Evolutionary conservation across 495 filamentous ascomycete genomes (phyloP).

Genomic region (Massariosphaeria phaeospora): DNA sequence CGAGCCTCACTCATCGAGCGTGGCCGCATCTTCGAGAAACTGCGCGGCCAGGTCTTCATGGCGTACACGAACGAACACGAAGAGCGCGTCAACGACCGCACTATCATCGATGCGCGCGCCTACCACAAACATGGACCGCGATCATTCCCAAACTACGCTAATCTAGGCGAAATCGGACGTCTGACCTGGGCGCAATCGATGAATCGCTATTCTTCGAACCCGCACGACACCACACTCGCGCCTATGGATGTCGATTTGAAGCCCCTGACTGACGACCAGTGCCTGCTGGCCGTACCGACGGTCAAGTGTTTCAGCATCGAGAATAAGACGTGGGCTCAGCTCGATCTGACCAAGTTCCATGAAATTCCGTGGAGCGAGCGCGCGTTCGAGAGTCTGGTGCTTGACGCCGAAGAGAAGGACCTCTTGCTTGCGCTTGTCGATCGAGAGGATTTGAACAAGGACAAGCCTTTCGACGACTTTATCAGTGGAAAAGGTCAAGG

Average conservation of each 20-base stretch:
- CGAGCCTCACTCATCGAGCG: slow-evolving; percentile 1
- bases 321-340: background rate
- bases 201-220: slow-evolving; percentile 1
- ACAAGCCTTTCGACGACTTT: background rate
- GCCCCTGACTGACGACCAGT: slow-evolving; percentile 1
- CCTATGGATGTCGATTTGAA: slow-evolving; percentile 4
- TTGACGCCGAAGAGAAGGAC: background rate
- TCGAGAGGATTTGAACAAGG: background rate
- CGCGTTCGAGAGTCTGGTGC: background rate
- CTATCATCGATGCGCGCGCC: slow-evolving; percentile 10
- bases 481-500: slow-evolving; percentile 2
- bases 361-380: background rate
- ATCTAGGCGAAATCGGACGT: background rate
- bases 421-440: background rate
- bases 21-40: slow-evolving; percentile 10
- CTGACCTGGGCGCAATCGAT: slow-evolving; percentile 12
- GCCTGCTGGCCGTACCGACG: background rate
- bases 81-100: slow-evolving; percentile 1
- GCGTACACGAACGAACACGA: slow-evolving; percentile 13
- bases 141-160: slow-evolving; percentile 1
- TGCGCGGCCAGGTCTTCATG: slow-evolving; percentile 9
- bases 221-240: background rate
- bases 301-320: slow-evolving; percentile 14
- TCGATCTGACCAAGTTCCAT: background rate
- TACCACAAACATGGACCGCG: background rate